Base-by-base conservation (phyloP, 140 eudicot species). In the Bidens hawaiensis region DNA sequence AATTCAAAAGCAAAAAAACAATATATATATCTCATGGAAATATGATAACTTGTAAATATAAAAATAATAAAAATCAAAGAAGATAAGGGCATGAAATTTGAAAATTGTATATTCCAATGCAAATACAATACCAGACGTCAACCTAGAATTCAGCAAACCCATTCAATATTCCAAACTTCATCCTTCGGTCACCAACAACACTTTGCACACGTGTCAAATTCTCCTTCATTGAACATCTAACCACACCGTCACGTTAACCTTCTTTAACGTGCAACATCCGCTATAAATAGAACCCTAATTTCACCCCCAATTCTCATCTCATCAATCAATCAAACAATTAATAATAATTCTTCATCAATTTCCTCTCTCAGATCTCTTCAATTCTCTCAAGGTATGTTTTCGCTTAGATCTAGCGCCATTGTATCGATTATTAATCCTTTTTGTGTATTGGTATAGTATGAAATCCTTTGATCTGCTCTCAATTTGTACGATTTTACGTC, bases 251-350 rank as follows among this genome's bases (percentile, higher is more conserved):
- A 31, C 59, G 18, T 14, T 69, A 69, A 43, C 64, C 41, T 53
- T 38, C 54, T 26, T 67, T 67, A 22, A 5, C 64, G 72, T 53
- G 64, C 41, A 53, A 42, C 34, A 22, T 0, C 71, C 6, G 12
- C 27, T 55, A 68, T 68, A 68, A 68, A 68, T 68, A 4, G 15
- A 56, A 45, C 66, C 73, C 57, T 19, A 19, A 68, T 42, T 19
- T 10, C 47, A 10, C 25, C 2, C 15, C 8, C 66, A 56, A 18
- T 56, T 42, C 11, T 42, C 26, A 8, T 0, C 33, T 60, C 46
- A n/a, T n/a, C n/a, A n/a, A n/a, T n/a, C n/a, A n/a, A n/a, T n/a
- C n/a, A n/a, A n/a, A n/a, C n/a, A n/a, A n/a, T n/a, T n/a, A n/a
- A n/a, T n/a, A n/a, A n/a, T n/a, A n/a, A n/a, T n/a, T 9, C 30